Percentiles rank a stretch among this genome's conserved stretches.
These are phyloP conservation scores for Epichloe brachyelytri DNA, from an alignment of 2,329 filamentous ascomycete species.

Conservation along the genomic window DNA sequence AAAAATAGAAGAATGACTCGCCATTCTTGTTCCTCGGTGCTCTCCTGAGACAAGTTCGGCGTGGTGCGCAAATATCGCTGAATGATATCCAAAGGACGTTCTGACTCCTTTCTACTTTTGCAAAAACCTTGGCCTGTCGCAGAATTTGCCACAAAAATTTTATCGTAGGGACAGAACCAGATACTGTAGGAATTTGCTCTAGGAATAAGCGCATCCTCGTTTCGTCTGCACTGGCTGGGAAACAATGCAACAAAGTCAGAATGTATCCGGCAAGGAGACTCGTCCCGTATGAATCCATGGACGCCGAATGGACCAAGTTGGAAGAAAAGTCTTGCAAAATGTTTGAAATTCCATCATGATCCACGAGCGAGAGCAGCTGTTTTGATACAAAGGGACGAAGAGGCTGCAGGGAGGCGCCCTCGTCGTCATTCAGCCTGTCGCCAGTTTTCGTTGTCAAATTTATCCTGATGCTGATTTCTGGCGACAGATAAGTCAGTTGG, in stretches of 20 bases:
- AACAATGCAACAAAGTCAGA: constrained; percentile 72
- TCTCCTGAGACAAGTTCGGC: constrained; percentile 15
- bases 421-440: constrained; percentile 6
- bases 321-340: constrained; percentile 22
- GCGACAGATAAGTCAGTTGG: constrained; percentile 38
- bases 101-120: constrained; percentile 18
- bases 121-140: constrained; percentile 29
- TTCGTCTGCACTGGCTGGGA: constrained; percentile 69
- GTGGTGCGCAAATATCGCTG: constrained; percentile 17
- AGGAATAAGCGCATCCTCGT: constrained; percentile 91
- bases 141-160: constrained; percentile 69
- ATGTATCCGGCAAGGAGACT: constrained; percentile 76
- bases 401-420: constrained; percentile 6
- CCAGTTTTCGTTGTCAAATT: constrained; percentile 3
- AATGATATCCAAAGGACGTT: constrained; percentile 16
- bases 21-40: constrained; percentile 52
- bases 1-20: constrained; percentile 79
- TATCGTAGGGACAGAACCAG: constrained; percentile 43
- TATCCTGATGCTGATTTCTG: constrained; percentile 31
- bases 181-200: constrained; percentile 20
- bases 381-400: constrained; percentile 47
- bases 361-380: constrained; percentile 58
- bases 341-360: constrained; percentile 57
- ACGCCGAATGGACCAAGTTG: constrained; percentile 18
- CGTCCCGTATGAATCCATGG: constrained; percentile 25